Evolutionary conservation across 768 basidiomycete genomes (phyloP), one percentile per base, ranked within the genome.

Genomic region (Guyanaporus albipodus): DNA sequence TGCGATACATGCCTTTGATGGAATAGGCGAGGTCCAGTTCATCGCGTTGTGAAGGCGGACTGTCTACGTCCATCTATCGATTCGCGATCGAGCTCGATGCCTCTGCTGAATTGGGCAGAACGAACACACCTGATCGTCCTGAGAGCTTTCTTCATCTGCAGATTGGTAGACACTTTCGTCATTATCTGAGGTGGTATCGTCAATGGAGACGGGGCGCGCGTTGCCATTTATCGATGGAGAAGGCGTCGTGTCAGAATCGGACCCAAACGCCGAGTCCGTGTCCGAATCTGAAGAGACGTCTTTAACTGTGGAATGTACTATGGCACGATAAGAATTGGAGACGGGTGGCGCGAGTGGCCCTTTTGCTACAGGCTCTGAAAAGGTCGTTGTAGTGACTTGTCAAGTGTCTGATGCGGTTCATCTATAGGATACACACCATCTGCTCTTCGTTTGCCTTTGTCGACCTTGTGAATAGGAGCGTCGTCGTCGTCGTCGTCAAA

Each of bases 1-100:
- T 67, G 6, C 76, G 70, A 59, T 73, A 78, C 67, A 80, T 66
- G n/a, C 73, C 75, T 38, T 64, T 61, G 53, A 81, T 63, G 4
- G 55, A 67, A 44, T 41, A 42, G 8, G 49, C 50, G 40, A 66
- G 37, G 24, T 68, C 67, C 14, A 38, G 26, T 31, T 37, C 51
- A 28, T 61, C 52, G 3, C 12, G 42, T 23, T 50, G 48, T 1
- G 27, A 44, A 18, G 34, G 38, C 0, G 21, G 35, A 12, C 3
- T 6, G 9, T 61, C 53, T 9, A 52, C 17, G 29, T 54, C 54
- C 48, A 56, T 64, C 62, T 66, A 38, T 15, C 22, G 24, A 44
- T 29, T 3, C 35, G 15, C n/a, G 22, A 47, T 48, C 12, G 2
- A 4, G 10, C 8, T 21, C 6, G 12, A 35, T 23, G 32, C 46